Base-by-base conservation (phyloP, 1,284 basidiomycete genomes). In the Leccinum griseonigrum region DNA sequence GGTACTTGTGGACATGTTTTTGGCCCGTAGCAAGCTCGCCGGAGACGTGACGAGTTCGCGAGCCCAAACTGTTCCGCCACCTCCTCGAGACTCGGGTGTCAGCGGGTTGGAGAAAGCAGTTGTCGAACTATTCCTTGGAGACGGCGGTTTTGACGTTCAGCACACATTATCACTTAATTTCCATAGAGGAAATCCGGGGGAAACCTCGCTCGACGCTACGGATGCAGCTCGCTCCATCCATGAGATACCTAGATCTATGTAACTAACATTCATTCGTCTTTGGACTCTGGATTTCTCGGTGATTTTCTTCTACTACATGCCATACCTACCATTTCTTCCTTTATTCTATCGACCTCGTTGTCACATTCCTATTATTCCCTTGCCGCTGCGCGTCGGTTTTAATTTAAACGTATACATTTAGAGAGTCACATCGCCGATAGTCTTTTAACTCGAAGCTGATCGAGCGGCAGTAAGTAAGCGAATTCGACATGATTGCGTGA, bases 1-100 rank as follows among this genome's bases (percentile, higher is more conserved):
- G 56, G 78, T 95, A 36, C 85, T 95, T 48, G 81, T 94, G 48
- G 88, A 92, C 67, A 90, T 93, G 78, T 90, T 92, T 74, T 79
- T 95, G 58, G 81, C 85, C 26, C 85, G 85, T 68, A 83, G 88
- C 28, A 76, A 82, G 53, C 67, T 77, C 28, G 34, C 59, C 13
- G 40, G 69, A 32, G 72, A 78, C 57, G 58, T 68, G 43, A 54
- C 58, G 18, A 57, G 65, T 43, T 57, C 60, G 14, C 65, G 34
- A 50, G 31, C 54, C 3, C 43, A 56, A n/a, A 8, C 58, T 36
- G 7, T 56, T 14, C 36, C 60, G 4, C 53, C 63, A 43, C 38
- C 61, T n/a, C 48, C 61, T 29, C 63, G n/a, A 48, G 68, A 68
- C 22, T 40, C 57, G 56, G 22, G 57, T 52, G n/a, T 31, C 18